Evolutionary conservation across 768 basidiomycete genomes (phyloP).

Genomic region (Phanerochaete carnosa): DNA sequence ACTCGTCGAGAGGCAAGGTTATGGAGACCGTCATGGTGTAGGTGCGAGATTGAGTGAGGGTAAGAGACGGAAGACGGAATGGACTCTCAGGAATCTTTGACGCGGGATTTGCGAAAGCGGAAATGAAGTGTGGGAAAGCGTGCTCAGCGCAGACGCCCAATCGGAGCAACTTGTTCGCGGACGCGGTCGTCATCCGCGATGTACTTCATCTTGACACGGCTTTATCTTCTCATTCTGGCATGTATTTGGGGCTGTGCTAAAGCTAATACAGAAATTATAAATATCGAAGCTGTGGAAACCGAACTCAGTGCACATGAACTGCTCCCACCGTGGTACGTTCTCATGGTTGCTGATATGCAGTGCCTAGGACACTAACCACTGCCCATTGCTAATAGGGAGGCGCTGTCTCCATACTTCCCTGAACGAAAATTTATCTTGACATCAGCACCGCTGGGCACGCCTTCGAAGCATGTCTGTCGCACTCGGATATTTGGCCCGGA

Average conservation of each 20-base stretch:
- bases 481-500: conserved; percentile 13
- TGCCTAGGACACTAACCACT: conserved; percentile 9
- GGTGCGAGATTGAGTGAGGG: background rate
- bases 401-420: conserved; percentile 16
- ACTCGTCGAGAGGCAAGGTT: background rate
- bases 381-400: conserved; percentile 14
- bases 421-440: conserved; percentile 35
- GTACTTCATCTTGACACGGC: background rate
- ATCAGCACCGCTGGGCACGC: conserved; percentile 41
- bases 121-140: conserved; percentile 1
- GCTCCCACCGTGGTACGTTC: conserved; percentile 24
- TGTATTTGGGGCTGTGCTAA: background rate
- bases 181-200: background rate
- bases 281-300: conserved; percentile 39
- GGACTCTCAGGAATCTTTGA: background rate
- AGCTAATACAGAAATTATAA: conserved; percentile 68
- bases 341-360: background rate
- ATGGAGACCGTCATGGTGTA: conserved; percentile 5
- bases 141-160: background rate
- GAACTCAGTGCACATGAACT: conserved; percentile 23
- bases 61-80: background rate
- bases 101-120: conserved; percentile 5
- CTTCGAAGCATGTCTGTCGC: conserved; percentile 32
- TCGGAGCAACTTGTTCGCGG: background rate
- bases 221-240: background rate